Base-by-base conservation (phyloP, 768 basidiomycete genomes). In the Calocera viscosa region DNA sequence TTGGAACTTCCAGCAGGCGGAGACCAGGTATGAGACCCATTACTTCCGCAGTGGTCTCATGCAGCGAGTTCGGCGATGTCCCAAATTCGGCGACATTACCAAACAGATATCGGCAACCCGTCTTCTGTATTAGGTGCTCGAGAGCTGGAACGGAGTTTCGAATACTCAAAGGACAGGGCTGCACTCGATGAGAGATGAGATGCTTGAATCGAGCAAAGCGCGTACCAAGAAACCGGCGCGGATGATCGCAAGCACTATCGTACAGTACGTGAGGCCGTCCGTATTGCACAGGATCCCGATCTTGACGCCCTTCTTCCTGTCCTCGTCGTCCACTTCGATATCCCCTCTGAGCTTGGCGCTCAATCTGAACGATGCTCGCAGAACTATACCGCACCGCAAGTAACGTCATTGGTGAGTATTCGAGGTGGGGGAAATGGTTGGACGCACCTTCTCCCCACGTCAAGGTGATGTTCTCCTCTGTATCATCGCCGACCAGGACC, bases 391-490 rank as follows among this genome's bases (percentile, higher is more conserved):
- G 26, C 19, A 10, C 26, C 14, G 24, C 30, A 60, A 7, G 30
- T 26, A 10, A 22, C 14, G 5, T 24, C 24, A 17, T 47, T 47
- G 19, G 43, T 24, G 7, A 47, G 19, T 7, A 19, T 40, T 24
- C 24, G 43, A 3, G 43, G 43, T 47, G 10, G 43, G 5, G 35
- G 7, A 38, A 38, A 38, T 38, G 35, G 5, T 14, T 38, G 8
- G 43, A 47, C 53, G 53, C 53, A 60, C 53, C 53, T 60, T 60
- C 53, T 8, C 26, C 30, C 53, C 53, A 60, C 10, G 53, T 28
- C 26, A 60, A 12, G 26, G 16, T 32, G 14, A 60, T 22, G 24
- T 32, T 22, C 53, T 60, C 53, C 19, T 60, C 30, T 26, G 24
- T 19, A 7, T 26, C 24, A 26, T 26, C 26, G 2, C 30, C 26